phyloP scores from a whole-genome alignment of 2,329 filamentous ascomycete genomes.

The Aspergillus sp. region DNA sequence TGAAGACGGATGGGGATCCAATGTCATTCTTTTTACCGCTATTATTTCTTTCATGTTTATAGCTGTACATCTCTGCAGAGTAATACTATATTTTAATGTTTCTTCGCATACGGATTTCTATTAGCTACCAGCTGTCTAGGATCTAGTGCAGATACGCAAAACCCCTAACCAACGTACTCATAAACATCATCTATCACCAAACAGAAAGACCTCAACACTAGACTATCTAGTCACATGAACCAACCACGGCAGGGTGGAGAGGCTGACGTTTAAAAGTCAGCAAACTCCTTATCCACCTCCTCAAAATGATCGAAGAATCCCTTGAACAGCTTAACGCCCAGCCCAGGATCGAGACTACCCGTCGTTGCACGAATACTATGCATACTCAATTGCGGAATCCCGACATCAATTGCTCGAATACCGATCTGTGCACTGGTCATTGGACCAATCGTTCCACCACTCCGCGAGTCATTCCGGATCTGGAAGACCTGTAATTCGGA shows the following conservation, averaged over 20 bases:
- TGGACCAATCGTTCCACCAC: constrained; percentile 92
- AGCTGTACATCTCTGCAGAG: not conserved
- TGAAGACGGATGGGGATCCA: not conserved
- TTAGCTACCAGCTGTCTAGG: not conserved
- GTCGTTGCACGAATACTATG: constrained; percentile 89
- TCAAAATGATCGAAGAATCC: constrained; percentile 87
- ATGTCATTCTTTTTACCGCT: not conserved
- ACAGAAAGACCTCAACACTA: not conserved
- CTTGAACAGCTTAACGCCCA: constrained; percentile 85
- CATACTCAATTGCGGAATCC: constrained; percentile 91
- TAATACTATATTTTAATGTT: not conserved
- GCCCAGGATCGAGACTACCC: constrained; percentile 77
- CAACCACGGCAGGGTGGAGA: not conserved
- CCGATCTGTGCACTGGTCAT: constrained; percentile 80
- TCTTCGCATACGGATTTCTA: not conserved
- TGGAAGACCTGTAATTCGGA: constrained; percentile 82
- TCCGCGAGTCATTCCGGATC: constrained; percentile 87
- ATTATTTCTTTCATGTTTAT: not conserved
- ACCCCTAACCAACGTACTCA: not conserved
- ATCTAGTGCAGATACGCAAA: not conserved
- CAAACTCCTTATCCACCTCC: constrained; percentile 77
- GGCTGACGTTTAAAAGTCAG: constrained; percentile 27
- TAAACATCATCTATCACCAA: not conserved
- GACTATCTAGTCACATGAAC: not conserved
- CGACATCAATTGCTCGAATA: constrained; percentile 79